These are phyloP conservation scores for Lablab purpureus DNA, from an alignment of 306 rosid genomes.

Conservation along the genomic window DNA sequence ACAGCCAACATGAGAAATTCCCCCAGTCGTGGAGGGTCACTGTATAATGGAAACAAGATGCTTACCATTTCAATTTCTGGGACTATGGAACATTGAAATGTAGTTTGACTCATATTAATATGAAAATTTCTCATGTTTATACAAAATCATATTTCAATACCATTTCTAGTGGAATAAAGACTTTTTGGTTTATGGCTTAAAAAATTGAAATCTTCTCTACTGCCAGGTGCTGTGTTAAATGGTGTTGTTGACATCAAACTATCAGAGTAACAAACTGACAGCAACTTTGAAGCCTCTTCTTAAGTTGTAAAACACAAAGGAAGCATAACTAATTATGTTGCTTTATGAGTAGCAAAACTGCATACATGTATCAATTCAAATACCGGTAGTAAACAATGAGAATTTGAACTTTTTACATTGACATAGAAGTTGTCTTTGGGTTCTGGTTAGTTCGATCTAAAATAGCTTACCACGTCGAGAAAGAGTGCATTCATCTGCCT, in stretches of 20 bases:
- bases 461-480: slow-evolving; percentile 84
- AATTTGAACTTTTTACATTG: slow-evolving; percentile 7
- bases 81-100: slow-evolving; percentile 7
- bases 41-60: not conserved
- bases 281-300: slow-evolving; percentile 24
- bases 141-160: not conserved
- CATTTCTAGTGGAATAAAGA: not conserved
- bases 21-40: not conserved
- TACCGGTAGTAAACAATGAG: slow-evolving; percentile 3
- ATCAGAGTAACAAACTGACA: not conserved
- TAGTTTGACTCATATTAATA: slow-evolving; percentile 17
- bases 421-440: not conserved
- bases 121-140: slow-evolving; percentile 15
- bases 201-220: not conserved
- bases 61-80: slow-evolving; percentile 16
- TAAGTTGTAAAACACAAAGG: slow-evolving; percentile 17
- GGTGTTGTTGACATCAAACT: slow-evolving; percentile 13
- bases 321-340: slow-evolving; percentile 9
- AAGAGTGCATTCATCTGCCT: slow-evolving; percentile 99
- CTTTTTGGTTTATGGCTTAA: not conserved
- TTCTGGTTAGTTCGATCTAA: slow-evolving; percentile 4
- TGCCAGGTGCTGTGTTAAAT: not conserved
- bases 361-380: slow-evolving; percentile 28
- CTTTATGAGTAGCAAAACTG: slow-evolving; percentile 25
- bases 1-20: not conserved